A percentile compares a stretch with the other conserved stretches of the same genome.
These are phyloP conservation scores for Clarireedia homoeocarpa DNA, from an alignment of 2,329 filamentous ascomycete genomes.

Conservation along the genomic window DNA sequence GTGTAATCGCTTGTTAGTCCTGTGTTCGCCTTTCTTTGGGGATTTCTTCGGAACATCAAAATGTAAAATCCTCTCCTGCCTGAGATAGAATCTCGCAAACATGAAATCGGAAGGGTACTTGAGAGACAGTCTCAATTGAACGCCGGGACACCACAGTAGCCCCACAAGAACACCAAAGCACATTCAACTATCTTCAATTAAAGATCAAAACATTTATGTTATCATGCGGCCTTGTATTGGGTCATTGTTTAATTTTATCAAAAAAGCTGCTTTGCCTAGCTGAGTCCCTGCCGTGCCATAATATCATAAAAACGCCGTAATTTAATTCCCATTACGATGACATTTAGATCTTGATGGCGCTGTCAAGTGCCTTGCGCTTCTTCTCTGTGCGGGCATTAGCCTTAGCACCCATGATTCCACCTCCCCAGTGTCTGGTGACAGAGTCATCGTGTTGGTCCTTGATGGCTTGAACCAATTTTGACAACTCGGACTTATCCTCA, in stretches of 20 bases:
- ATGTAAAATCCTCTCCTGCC: too few relatives aligned
- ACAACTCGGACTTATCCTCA: constrained; percentile 97
- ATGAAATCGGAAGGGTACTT: too few relatives aligned
- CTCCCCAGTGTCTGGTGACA: constrained; percentile 91
- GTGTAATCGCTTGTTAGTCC: too few relatives aligned
- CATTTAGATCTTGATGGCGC: constrained; percentile 92
- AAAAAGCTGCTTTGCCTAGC: constrained; percentile 21
- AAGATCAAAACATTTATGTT: constrained; percentile 19
- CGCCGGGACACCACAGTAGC: not conserved
- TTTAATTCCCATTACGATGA: constrained; percentile 19
- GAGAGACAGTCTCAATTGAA: not conserved
- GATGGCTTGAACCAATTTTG: constrained; percentile 91
- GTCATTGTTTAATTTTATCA: constrained; percentile 5
- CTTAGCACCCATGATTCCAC: constrained; percentile 99
- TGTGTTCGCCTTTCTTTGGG: too few relatives aligned
- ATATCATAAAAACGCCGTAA: constrained; percentile 30
- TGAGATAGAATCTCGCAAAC: too few relatives aligned
- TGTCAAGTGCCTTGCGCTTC: constrained; percentile 80
- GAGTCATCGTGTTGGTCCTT: constrained; percentile 98
- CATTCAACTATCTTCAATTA: not conserved
- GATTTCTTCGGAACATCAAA: too few relatives aligned
- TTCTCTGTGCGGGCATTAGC: constrained; percentile 62
- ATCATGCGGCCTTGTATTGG: constrained; percentile 30
- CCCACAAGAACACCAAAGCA: not conserved
- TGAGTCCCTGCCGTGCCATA: constrained; percentile 27